These are phyloP conservation scores for Lathyrus oleraceus DNA, from an alignment of 306 rosid species.

Conservation along the genomic window DNA sequence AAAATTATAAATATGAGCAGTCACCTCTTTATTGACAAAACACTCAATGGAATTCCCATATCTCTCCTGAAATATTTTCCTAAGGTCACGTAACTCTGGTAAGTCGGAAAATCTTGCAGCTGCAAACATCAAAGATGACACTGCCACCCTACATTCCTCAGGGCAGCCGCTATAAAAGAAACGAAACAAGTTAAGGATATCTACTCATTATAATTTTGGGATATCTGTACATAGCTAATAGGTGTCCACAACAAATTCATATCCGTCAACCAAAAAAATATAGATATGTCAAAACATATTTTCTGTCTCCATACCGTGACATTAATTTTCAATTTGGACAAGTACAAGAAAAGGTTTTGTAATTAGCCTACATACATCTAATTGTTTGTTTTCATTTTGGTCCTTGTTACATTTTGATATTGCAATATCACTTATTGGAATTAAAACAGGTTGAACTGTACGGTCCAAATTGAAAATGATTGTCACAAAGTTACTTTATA, in stretches of 20 bases:
- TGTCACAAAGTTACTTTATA: not conserved
- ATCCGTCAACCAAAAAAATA: not conserved
- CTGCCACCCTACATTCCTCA: constrained; percentile 84
- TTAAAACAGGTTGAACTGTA: not conserved
- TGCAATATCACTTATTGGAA: not conserved
- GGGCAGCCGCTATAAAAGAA: constrained; percentile 77
- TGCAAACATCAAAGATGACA: constrained; percentile 83
- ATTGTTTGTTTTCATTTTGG: no score
- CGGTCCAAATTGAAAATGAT: constrained; percentile 7
- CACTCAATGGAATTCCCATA: constrained; percentile 62
- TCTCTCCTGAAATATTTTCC: constrained; percentile 85
- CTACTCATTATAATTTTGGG: constrained; percentile 16
- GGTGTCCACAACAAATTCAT: constrained; percentile 9
- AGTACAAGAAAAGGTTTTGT: not conserved
- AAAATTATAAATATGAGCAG: constrained; percentile 1
- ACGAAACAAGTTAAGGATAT: constrained; percentile 26
- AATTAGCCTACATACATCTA: no score
- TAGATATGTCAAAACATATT: not conserved
- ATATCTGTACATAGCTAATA: constrained; percentile 7
- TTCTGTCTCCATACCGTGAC: not conserved
- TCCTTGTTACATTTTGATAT: not conserved
- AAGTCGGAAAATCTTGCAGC: constrained; percentile 97
- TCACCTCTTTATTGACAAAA: constrained; percentile 68
- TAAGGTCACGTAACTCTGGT: constrained; percentile 91
- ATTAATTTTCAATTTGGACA: not conserved